These are phyloP conservation scores for Penicillium bialowiezense DNA, from an alignment of 495 filamentous ascomycete genomes.

Conservation along the genomic window DNA sequence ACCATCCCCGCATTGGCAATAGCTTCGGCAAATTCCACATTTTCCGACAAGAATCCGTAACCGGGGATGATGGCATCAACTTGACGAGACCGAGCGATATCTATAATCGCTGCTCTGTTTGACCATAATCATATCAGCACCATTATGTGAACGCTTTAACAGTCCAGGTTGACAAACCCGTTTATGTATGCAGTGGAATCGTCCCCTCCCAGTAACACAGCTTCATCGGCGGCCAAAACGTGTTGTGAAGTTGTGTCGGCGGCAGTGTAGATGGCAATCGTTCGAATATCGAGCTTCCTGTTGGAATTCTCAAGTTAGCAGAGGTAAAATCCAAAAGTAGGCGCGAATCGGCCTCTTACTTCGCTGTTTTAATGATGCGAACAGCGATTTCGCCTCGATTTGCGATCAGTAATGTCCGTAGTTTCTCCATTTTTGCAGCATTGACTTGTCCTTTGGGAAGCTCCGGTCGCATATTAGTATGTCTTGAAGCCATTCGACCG, in stretches of 20 bases:
- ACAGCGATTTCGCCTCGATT: conserved; percentile 62
- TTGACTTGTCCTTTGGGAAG: neutral
- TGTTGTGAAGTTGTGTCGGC: conserved; percentile 55
- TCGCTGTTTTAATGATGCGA: conserved; percentile 41
- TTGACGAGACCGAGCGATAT: conserved; percentile 40
- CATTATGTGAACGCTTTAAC: neutral
- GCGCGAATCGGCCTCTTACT: conserved; percentile 11
- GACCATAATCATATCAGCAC: neutral
- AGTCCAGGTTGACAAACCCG: conserved; percentile 20
- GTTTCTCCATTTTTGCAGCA: conserved; percentile 26
- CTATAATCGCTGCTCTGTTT: conserved; percentile 43
- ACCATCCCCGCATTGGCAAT: conserved; percentile 48
- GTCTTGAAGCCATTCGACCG: neutral
- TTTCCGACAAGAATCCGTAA: conserved; percentile 60
- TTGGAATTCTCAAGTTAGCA: neutral
- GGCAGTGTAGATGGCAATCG: conserved; percentile 54
- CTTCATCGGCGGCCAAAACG: conserved; percentile 50
- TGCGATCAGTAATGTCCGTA: conserved; percentile 40
- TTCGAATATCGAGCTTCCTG: conserved; percentile 40
- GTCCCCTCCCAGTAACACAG: conserved; percentile 44
- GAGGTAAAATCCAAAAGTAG: neutral
- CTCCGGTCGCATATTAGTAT: neutral
- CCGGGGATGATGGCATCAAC: conserved; percentile 54
- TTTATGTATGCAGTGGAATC: conserved; percentile 48
- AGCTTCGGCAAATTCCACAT: conserved; percentile 51